Evolutionary conservation across 2,329 filamentous ascomycete species (phyloP).

Genomic region (Penicillium sp.): DNA sequence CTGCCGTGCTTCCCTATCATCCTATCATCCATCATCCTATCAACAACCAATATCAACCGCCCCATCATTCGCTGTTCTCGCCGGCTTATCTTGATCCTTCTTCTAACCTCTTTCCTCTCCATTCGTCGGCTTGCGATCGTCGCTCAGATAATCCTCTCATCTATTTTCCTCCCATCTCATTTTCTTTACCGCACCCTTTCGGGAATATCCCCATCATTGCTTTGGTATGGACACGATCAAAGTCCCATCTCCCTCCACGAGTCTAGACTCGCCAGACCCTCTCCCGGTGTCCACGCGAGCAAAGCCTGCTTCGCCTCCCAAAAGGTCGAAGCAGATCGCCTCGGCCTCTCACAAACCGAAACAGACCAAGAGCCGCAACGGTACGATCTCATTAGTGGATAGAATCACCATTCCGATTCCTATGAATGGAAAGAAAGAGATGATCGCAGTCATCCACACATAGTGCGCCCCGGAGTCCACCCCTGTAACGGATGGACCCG

Average conservation of each 20-base stretch:
- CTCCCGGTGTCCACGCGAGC: slow-evolving; percentile 29
- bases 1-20: not conserved
- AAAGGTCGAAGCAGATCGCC: slow-evolving; percentile 26
- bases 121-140: not conserved
- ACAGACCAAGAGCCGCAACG: slow-evolving; percentile 75
- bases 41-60: not conserved
- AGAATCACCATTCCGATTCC: not conserved
- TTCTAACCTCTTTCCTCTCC: slow-evolving; percentile 1
- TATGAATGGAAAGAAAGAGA: not conserved
- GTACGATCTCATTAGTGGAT: slow-evolving; percentile 52
- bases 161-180: not conserved
- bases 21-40: not conserved
- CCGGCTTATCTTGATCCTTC: slow-evolving; percentile 18
- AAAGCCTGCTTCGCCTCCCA: slow-evolving; percentile 35
- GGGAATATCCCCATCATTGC: slow-evolving; percentile 11
- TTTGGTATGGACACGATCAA: slow-evolving; percentile 61
- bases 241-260: slow-evolving; percentile 62
- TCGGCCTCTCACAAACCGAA: slow-evolving; percentile 60
- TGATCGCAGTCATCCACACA: not conserved
- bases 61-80: slow-evolving; percentile 19
- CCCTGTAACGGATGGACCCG: not conserved
- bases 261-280: slow-evolving; percentile 48
- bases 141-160: not conserved
- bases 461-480: not conserved
- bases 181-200: not conserved